Conservation (phyloP, 1,284 basidiomycete genomes). For the Earliella scabrosa region DNA sequence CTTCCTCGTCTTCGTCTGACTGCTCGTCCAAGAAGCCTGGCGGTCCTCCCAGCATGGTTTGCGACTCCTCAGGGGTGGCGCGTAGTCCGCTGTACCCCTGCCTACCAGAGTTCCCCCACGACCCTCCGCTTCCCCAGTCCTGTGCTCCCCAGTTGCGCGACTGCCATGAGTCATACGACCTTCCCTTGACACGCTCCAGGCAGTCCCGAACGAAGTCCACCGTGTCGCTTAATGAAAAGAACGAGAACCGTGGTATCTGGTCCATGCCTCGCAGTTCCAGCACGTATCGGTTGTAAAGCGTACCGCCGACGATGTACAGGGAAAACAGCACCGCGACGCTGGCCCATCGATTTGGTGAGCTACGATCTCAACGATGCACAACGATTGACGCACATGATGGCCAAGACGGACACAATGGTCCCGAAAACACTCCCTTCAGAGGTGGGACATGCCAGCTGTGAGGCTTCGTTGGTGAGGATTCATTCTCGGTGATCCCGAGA, state of each 20-base stretch:
- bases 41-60: conserved; percentile 36
- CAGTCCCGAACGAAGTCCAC: conserved; percentile 31
- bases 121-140: conserved; percentile 23
- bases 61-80: conserved; percentile 36
- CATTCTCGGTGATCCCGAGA: conserved; percentile 12
- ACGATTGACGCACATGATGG: conserved; percentile 49
- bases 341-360: conserved; percentile 11
- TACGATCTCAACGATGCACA: conserved; percentile 18
- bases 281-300: conserved; percentile 71
- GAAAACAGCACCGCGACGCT: conserved; percentile 60
- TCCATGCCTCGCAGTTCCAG: conserved; percentile 64
- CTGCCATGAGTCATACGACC: conserved; percentile 27
- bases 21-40: conserved; percentile 36
- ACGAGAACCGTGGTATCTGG: conserved; percentile 68
- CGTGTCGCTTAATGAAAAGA: conserved; percentile 40
- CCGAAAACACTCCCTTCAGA: conserved; percentile 54
- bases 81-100: conserved; percentile 36
- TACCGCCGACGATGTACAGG: conserved; percentile 62
- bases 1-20: conserved; percentile 34
- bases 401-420: conserved; percentile 55
- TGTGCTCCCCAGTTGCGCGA: conserved; percentile 26
- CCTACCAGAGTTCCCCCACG: conserved; percentile 22
- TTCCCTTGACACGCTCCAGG: conserved; percentile 29
- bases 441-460: conserved; percentile 67
- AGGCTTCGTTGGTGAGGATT: conserved; percentile 1